These are phyloP conservation scores for Ceratobasidium sp. DNA, from an alignment of 1,284 basidiomycete species.

Conservation along the genomic window DNA sequence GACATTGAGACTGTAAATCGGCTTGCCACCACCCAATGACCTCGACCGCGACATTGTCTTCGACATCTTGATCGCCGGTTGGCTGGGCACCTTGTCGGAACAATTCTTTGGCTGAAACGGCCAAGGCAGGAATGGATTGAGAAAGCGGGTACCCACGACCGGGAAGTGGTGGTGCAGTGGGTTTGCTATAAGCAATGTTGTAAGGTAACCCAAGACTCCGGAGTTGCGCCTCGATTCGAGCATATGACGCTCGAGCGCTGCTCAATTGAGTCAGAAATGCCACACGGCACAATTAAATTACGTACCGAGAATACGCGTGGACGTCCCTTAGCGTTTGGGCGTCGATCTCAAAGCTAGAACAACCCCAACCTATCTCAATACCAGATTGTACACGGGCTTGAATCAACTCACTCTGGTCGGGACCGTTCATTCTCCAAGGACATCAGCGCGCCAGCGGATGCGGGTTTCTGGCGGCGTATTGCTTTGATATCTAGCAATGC, in stretches of 20 bases:
- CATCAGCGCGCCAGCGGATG: not conserved
- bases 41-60: slow-evolving; percentile 78
- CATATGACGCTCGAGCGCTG: slow-evolving; percentile 89
- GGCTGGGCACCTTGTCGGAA: slow-evolving; percentile 67
- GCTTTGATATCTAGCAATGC: slow-evolving; percentile 22
- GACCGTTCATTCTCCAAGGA: slow-evolving; percentile 3
- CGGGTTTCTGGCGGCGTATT: slow-evolving; percentile 17
- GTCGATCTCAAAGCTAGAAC: slow-evolving; percentile 67
- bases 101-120: slow-evolving; percentile 84
- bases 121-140: slow-evolving; percentile 75
- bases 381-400: not conserved
- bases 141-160: slow-evolving; percentile 37
- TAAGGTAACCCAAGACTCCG: slow-evolving; percentile 82
- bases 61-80: slow-evolving; percentile 87
- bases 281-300: not conserved
- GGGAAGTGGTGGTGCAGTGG: slow-evolving; percentile 41
- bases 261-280: not conserved
- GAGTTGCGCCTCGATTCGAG: slow-evolving; percentile 86
- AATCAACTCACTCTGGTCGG: slow-evolving; percentile 27
- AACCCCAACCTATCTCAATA: not conserved
- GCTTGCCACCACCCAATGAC: slow-evolving; percentile 90
- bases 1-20: slow-evolving; percentile 59
- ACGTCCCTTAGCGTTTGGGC: slow-evolving; percentile 73
- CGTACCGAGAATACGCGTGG: slow-evolving; percentile 81
- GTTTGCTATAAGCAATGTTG: slow-evolving; percentile 70